Evolutionary conservation across 2,329 filamentous ascomycete genomes (phyloP).

Genomic region (Alternaria sp.): DNA sequence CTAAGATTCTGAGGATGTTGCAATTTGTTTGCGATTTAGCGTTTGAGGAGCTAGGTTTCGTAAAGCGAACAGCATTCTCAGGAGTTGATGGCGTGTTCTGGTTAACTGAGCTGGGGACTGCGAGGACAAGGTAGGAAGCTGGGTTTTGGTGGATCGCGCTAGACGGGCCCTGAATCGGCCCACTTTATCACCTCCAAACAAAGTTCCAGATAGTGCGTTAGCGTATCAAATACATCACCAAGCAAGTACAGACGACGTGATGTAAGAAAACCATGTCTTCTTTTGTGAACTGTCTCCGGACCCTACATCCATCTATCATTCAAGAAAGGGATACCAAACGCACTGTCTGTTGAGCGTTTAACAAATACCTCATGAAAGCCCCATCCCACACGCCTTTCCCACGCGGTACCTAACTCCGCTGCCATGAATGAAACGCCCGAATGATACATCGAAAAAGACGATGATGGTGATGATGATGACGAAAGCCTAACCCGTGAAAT

Average conservation of each 20-base stretch:
- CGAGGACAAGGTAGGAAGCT: neutral
- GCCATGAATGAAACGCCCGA: slow-evolving; percentile 11
- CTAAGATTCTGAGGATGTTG: neutral
- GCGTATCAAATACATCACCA: neutral
- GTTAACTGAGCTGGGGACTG: neutral
- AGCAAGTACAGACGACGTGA: neutral
- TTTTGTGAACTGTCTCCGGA: neutral
- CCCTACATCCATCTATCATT: neutral
- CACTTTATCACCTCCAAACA: neutral
- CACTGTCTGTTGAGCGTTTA: neutral
- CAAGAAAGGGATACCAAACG: slow-evolving; percentile 2
- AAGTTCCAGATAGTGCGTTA: neutral
- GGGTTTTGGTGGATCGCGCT: neutral
- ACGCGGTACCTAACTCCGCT: slow-evolving; percentile 1
- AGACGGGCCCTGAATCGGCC: neutral
- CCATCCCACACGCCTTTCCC: slow-evolving; percentile 3
- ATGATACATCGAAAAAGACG: slow-evolving; percentile 9
- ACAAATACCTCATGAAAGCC: neutral
- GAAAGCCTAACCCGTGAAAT: slow-evolving; percentile 11
- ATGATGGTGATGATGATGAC: slow-evolving; percentile 7
- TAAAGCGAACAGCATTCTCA: neutral
- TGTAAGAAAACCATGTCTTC: neutral
- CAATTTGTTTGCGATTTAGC: neutral
- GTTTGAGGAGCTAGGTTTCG: neutral
- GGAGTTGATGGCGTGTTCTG: neutral